These are phyloP conservation scores for Ogataea nitratoaversa DNA, from an alignment of 805 yeast genomes.

Conservation along the genomic window DNA sequence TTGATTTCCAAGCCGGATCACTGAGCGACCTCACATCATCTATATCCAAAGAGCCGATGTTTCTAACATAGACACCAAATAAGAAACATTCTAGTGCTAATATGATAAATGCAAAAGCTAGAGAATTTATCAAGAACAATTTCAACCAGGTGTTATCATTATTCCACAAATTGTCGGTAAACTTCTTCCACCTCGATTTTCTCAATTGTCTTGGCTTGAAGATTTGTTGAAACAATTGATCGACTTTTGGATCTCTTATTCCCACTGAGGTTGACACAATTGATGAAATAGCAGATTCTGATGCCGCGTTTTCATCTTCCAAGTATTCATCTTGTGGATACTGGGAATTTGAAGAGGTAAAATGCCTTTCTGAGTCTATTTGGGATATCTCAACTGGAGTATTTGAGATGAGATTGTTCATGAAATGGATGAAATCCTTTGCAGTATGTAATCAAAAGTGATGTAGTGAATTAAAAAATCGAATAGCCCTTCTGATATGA, in stretches of 20 bases:
- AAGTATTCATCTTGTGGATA: neutral
- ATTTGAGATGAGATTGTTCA: no score
- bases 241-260: neutral
- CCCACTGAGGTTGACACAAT: neutral
- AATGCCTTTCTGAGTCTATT: no score
- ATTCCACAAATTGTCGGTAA: constrained; percentile 11
- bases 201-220: constrained; percentile 7
- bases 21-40: constrained; percentile 2
- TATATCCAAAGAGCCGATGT: constrained; percentile 17
- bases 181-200: constrained; percentile 1
- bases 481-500: no score
- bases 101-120: constrained; percentile 32
- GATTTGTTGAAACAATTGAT: no score
- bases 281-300: neutral
- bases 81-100: constrained; percentile 36
- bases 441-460: no score
- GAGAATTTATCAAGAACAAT: constrained; percentile 29
- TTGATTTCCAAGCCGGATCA: constrained; percentile 24
- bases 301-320: neutral
- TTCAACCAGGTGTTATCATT: constrained; percentile 14
- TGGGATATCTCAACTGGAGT: no score
- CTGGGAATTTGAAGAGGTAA: no score
- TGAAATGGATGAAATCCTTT: no score
- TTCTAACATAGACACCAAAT: constrained; percentile 36
- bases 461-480: no score